phyloP scores from a whole-genome alignment of 495 filamentous ascomycete genomes.

The Saxophila tyrrhenica region DNA sequence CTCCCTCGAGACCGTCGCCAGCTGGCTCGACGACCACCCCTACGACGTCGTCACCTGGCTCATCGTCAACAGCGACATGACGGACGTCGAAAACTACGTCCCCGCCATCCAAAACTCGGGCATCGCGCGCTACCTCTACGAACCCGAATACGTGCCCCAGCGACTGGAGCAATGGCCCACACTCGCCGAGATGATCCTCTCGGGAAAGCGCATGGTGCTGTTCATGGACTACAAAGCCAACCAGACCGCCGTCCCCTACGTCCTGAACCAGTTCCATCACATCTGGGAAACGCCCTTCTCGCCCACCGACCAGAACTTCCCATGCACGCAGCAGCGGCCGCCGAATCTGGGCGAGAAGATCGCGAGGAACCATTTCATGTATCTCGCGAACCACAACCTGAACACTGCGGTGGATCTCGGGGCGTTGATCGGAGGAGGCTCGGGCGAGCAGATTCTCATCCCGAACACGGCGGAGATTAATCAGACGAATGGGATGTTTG shows the following conservation, averaged over 20 bases:
- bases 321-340: conserved; percentile 48
- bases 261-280: conserved; percentile 55
- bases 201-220: conserved; percentile 49
- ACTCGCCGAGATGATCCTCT: conserved; percentile 63
- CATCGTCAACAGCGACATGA: conserved; percentile 70
- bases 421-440: conserved; percentile 37
- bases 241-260: conserved; percentile 57
- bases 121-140: conserved; percentile 57
- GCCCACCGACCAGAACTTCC: conserved; percentile 46
- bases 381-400: conserved; percentile 88
- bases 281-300: conserved; percentile 59
- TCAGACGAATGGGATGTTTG: conserved; percentile 57
- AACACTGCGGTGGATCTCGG: conserved; percentile 15
- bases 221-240: conserved; percentile 81
- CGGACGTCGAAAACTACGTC: conserved; percentile 47
- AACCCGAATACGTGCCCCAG: conserved; percentile 58
- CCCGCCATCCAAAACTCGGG: conserved; percentile 54
- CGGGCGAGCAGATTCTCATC: conserved; percentile 37
- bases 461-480: conserved; percentile 59
- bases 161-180: conserved; percentile 72
- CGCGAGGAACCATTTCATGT: conserved; percentile 49
- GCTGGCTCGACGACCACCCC: conserved; percentile 66
- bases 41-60: conserved; percentile 89
- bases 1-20: conserved; percentile 56
- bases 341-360: conserved; percentile 44